A percentile compares a stretch with the other conserved stretches of the same genome.
Evolutionary conservation across 768 basidiomycete genomes (phyloP).

Genomic region (Daedaleopsis sinensis): DNA sequence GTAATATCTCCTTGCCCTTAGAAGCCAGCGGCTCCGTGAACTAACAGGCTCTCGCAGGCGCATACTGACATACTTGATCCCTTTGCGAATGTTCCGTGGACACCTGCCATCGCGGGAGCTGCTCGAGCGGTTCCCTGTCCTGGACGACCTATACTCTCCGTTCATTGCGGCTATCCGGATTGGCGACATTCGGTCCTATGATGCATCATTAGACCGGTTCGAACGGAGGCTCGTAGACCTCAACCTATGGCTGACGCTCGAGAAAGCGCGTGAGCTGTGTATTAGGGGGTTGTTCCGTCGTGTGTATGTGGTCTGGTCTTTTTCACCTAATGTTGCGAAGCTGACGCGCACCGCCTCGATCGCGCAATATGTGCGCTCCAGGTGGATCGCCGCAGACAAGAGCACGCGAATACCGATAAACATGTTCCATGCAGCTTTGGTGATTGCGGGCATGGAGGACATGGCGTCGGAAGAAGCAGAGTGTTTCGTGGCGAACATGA

Average conservation of each 20-base stretch:
- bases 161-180: slow-evolving; percentile 78
- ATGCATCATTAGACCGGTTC: slow-evolving; percentile 69
- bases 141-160: slow-evolving; percentile 74
- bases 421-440: slow-evolving; percentile 78
- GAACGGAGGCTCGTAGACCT: slow-evolving; percentile 82
- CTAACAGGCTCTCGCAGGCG: slow-evolving; percentile 52
- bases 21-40: background rate
- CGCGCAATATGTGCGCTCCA: slow-evolving; percentile 31
- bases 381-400: slow-evolving; percentile 81
- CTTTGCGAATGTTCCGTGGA: slow-evolving; percentile 85
- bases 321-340: background rate
- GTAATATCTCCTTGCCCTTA: slow-evolving; percentile 37
- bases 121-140: slow-evolving; percentile 69
- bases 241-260: slow-evolving; percentile 84
- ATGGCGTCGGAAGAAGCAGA: slow-evolving; percentile 84
- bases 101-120: slow-evolving; percentile 79
- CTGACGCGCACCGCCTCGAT: slow-evolving; percentile 3
- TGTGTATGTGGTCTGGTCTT: slow-evolving; percentile 52
- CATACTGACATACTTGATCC: slow-evolving; percentile 89
- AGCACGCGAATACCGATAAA: slow-evolving; percentile 78
- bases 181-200: slow-evolving; percentile 83
- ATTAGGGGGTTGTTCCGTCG: slow-evolving; percentile 79
- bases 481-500: slow-evolving; percentile 93
- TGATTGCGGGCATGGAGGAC: slow-evolving; percentile 63
- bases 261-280: slow-evolving; percentile 87